Base-by-base conservation (phyloP, 495 filamentous ascomycete species). In the Staphylotrichum tortipilum region DNA sequence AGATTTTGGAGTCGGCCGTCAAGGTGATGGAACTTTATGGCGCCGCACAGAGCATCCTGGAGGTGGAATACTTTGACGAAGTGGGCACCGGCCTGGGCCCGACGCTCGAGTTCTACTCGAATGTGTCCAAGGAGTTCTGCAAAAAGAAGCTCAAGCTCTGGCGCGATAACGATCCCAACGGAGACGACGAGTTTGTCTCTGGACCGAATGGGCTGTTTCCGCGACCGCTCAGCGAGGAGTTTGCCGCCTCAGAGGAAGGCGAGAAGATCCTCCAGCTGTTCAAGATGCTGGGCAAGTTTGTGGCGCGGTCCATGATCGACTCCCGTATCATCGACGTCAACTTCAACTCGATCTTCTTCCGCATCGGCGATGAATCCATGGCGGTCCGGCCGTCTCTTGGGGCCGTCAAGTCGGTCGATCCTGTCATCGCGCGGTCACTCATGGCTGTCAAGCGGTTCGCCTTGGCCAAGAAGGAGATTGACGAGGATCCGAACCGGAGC, bases 11-110 rank as follows among this genome's bases (percentile, higher is more conserved):
- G 59, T 96, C 94, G 21, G 94, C 94, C 0, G 76, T 95, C 60
- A 99, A 97, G 64, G 94, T 99, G n/a, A 96, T 99, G 94, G 92
- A 99, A 54, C 81, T 97, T 6, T 99, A 99, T 63, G 94, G 94
- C 2, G 86, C 87, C 3, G 96, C 90, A 4, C 85, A 92, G 30
- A 97, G 94, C 64, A 84, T 95, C 39, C 73, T 99, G 2, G 94
- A 99, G 60, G 90, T 99, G 17, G 94, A 99, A 60, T 99, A 99
- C 59, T 99, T 97, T 58, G 92, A 97, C 54, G 94, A 99, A 69
- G 94, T 97, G 35, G 94, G 94, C 41, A 97, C 94, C 35, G 94
- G 94, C 33, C 75, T 99, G 36, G 94, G 94, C 1, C 94, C 94
- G 14, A 99, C 94, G 8, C 77, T 99, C 18, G 94, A 99, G 64